These are phyloP conservation scores for Linnemannia zychae DNA, from an alignment of 192 early-diverging fungal genomes.

Conservation along the genomic window DNA sequence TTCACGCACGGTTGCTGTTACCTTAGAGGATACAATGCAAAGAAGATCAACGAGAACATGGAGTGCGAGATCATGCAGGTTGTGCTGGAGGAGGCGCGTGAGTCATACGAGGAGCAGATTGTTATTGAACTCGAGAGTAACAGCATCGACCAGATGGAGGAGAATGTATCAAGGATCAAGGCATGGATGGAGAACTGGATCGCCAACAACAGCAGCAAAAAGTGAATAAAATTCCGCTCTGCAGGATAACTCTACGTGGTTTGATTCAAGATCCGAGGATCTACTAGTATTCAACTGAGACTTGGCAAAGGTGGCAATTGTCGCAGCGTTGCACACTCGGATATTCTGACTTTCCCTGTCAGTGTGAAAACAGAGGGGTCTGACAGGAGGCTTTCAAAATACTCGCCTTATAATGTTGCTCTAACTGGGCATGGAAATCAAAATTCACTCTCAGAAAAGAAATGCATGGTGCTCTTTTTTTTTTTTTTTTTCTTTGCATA, in stretches of 20 bases:
- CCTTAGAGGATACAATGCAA: constrained; percentile 78
- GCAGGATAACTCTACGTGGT: too few species aligned
- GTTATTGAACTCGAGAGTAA: constrained; percentile 87
- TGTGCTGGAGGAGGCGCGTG: constrained; percentile 88
- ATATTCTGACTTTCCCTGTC: too few species aligned
- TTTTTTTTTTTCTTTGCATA: not conserved
- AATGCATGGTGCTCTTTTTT: constrained; percentile 4
- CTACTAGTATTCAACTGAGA: too few species aligned
- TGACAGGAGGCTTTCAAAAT: not conserved
- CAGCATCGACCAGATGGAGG: constrained; percentile 91
- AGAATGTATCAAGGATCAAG: constrained; percentile 84
- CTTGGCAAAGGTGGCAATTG: too few species aligned
- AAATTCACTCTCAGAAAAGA: too few species aligned
- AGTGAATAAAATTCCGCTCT: constrained; percentile 14
- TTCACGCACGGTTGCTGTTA: not conserved
- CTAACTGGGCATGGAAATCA: too few species aligned
- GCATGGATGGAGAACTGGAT: constrained; percentile 79
- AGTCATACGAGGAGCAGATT: constrained; percentile 85
- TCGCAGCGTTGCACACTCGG: too few species aligned
- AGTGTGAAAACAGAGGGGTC: too few species aligned
- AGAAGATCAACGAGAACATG: constrained; percentile 94
- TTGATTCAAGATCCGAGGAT: too few species aligned
- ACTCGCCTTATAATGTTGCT: too few species aligned
- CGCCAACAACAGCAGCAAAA: constrained; percentile 37
- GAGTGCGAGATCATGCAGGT: constrained; percentile 99